phyloP scores from a whole-genome alignment of 805 yeast species.

The baker's yeast (Saccharomyces cerevisiae) region DNA sequence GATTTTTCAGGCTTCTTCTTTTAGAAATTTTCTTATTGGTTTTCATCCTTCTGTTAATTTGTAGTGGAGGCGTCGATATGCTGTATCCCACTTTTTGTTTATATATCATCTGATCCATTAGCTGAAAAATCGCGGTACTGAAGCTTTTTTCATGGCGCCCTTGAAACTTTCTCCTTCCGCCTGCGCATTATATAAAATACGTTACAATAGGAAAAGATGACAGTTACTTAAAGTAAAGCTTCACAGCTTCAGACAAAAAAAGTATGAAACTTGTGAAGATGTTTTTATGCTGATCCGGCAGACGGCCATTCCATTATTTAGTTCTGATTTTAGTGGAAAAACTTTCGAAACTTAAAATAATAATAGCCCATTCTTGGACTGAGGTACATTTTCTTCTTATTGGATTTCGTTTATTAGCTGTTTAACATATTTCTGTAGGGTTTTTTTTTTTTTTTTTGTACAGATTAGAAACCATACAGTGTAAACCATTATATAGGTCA shows the following conservation, averaged over 20 bases:
- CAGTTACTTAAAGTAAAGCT: neutral
- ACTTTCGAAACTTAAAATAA: too few species aligned
- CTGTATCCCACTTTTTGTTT: neutral
- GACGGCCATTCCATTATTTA: too few species aligned
- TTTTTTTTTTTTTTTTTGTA: too few species aligned
- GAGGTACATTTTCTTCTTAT: too few species aligned
- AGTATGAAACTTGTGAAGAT: too few species aligned
- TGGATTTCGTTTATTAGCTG: too few species aligned
- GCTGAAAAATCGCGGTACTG: neutral
- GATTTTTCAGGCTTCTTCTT: slow-evolving; percentile 10
- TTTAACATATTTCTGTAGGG: too few species aligned
- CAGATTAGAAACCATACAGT: too few species aligned
- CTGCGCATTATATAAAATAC: neutral
- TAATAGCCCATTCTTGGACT: too few species aligned
- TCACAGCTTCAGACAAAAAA: neutral
- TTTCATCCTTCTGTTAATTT: slow-evolving; percentile 1
- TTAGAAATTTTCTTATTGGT: slow-evolving; percentile 8
- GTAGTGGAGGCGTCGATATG: neutral
- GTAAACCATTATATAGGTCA: too few species aligned
- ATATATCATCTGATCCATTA: neutral
- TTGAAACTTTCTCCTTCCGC: neutral
- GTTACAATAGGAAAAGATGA: neutral
- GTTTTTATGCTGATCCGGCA: too few species aligned
- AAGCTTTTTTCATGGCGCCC: neutral
- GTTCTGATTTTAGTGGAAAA: too few species aligned